These are phyloP conservation scores for Diversispora eburnea DNA, from an alignment of 192 early-diverging fungal genomes.

Conservation along the genomic window DNA sequence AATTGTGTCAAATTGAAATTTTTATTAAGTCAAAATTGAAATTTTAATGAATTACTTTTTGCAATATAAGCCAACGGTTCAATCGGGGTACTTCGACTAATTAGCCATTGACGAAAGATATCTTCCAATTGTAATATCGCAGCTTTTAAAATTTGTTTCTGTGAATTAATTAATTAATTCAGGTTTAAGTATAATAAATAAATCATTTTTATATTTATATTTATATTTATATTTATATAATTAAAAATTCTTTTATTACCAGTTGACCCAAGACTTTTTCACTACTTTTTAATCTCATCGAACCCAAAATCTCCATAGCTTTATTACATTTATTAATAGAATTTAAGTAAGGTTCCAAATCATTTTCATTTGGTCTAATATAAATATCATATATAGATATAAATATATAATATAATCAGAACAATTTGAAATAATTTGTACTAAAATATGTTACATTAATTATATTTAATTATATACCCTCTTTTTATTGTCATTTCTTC, in stretches of 20 bases:
- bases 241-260: slow-evolving; percentile 28
- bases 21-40: neutral
- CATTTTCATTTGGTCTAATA: slow-evolving; percentile 49
- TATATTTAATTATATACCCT: slow-evolving; percentile 42
- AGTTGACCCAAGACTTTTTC: slow-evolving; percentile 46
- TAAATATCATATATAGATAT: neutral
- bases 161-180: neutral
- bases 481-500: slow-evolving; percentile 64
- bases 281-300: slow-evolving; percentile 25
- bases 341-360: slow-evolving; percentile 57
- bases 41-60: slow-evolving; percentile 17
- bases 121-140: slow-evolving; percentile 57
- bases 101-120: slow-evolving; percentile 51
- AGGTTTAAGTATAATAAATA: neutral
- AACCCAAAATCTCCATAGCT: slow-evolving; percentile 39
- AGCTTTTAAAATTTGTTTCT: slow-evolving; percentile 49
- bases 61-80: slow-evolving; percentile 33
- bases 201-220: neutral
- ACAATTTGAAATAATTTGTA: neutral
- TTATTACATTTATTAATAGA: slow-evolving; percentile 56
- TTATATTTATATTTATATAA: neutral
- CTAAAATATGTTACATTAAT: no score
- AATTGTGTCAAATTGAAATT: no score
- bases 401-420: neutral
- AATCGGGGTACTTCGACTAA: slow-evolving; percentile 39